Evolutionary conservation across 1,284 basidiomycete genomes (phyloP), one percentile per base, ranked within the genome.

Genomic region (Apiotrichum brassicae): DNA sequence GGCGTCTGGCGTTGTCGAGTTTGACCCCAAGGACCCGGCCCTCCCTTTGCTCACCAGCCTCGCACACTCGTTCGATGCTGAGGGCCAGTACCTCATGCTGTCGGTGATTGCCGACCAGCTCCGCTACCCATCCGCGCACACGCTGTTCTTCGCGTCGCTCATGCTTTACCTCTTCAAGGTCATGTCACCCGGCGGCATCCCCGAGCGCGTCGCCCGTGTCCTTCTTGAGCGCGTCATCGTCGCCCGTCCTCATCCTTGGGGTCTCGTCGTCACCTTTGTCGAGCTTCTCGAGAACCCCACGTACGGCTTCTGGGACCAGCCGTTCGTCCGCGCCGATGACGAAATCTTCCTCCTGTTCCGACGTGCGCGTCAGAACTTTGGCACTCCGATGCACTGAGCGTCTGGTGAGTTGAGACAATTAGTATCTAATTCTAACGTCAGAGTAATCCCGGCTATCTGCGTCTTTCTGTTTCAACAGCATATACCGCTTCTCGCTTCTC

Each of bases 211-310:
- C 76, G 86, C 88, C 35, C 86, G 87, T 51, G 89, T 95, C 25
- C 79, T 98, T 24, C 78, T 98, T 59, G 93, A 97, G 71, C 83
- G 94, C 33, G 86, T 97, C 73, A 82, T 97, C 52, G 91, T 91
- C 48, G 83, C 91, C 66, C 84, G 90, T 37, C 94, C 94, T 46
- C 93, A 97, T 65, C 92, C 94, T n/a, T 97, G 92, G 90, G 94
- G 93, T 51, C 83, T 92, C 37, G 75, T 97, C 55, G 83, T 90
- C 61, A 91, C 90, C 2, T 95, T 97, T 75, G 90, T 93, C 62
- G 90, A 95, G 75, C 55, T 74, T 48, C 63, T 74, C 51, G 68
- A 72, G 46, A 68, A 73, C 48, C 65, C 66, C 47, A 56, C 49
- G 22, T 69, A 71, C 48, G 68, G 64, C n/a, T 72, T 74, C 63